Percentiles rank a stretch among this genome's conserved stretches.
Evolutionary conservation across 257 asterid species (phyloP).

Genomic region (Avicennia marina): DNA sequence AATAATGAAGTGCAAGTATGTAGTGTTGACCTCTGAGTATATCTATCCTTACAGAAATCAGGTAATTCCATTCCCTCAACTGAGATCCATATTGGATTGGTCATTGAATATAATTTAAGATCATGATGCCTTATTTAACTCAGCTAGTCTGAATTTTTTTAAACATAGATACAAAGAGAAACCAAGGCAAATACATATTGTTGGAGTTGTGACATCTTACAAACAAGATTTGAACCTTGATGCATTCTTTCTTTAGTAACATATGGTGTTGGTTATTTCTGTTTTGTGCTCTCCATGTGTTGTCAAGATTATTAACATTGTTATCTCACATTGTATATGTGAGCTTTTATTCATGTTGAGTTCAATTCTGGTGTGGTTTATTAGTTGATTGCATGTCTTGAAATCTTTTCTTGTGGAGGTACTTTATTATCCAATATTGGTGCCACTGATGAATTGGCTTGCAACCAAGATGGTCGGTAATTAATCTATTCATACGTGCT

Average conservation of each 20-base stretch:
- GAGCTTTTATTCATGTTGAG: background rate
- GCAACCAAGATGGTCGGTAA: background rate
- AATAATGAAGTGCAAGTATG: conserved; percentile 85
- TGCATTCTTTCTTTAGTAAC: no score
- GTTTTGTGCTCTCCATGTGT: no score
- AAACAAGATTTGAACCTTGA: no score
- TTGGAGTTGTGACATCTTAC: no score
- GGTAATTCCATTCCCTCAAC: conserved; percentile 30
- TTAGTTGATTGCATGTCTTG: background rate
- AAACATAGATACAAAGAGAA: no score
- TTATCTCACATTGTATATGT: background rate
- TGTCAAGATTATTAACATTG: background rate
- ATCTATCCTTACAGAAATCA: conserved; percentile 96
- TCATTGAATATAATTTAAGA: no score
- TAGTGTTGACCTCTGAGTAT: conserved; percentile 66
- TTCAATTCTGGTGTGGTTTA: conserved; percentile 8
- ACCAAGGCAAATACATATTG: no score
- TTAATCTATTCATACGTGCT: background rate
- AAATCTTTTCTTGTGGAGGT: background rate
- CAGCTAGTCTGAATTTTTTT: no score
- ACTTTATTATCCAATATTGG: background rate
- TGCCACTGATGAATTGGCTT: background rate
- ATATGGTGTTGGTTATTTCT: no score
- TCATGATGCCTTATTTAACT: no score
- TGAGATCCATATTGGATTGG: background rate